These are phyloP conservation scores for Lycium barbarum DNA, from an alignment of 257 asterid species.

Conservation along the genomic window DNA sequence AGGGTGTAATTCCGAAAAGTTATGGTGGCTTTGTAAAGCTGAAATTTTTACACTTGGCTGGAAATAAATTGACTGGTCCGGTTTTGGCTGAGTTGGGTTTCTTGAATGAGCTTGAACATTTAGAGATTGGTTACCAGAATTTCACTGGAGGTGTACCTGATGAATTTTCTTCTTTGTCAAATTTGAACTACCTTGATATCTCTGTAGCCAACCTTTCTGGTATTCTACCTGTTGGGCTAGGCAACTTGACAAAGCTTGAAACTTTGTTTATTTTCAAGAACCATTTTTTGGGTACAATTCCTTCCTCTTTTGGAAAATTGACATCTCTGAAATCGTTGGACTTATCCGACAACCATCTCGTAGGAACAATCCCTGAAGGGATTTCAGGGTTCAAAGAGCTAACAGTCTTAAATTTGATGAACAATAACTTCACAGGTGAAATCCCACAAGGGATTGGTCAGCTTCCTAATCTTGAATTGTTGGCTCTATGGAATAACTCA, in stretches of 20 bases:
- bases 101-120: constrained; percentile 56
- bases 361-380: constrained; percentile 67
- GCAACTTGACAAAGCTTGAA: constrained; percentile 54
- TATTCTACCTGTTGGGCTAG: constrained; percentile 58
- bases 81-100: constrained; percentile 62
- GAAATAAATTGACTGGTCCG: constrained; percentile 69
- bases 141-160: constrained; percentile 61
- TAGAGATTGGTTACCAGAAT: constrained; percentile 79
- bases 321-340: constrained; percentile 56
- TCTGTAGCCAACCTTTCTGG: constrained; percentile 76
- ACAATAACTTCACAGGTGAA: constrained; percentile 69
- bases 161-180: constrained; percentile 48
- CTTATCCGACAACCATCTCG: constrained; percentile 68
- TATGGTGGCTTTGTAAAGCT: constrained; percentile 59
- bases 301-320: constrained; percentile 54
- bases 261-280: constrained; percentile 63
- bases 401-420: constrained; percentile 55
- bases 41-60: constrained; percentile 61
- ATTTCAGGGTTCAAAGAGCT: constrained; percentile 58
- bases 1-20: constrained; percentile 64
- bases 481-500: constrained; percentile 82
- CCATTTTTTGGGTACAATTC: constrained; percentile 61
- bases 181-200: constrained; percentile 67
- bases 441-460: constrained; percentile 75
- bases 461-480: constrained; percentile 64